phyloP scores from a whole-genome alignment of 2,329 filamentous ascomycete genomes.

The Fusarium tuaranense region DNA sequence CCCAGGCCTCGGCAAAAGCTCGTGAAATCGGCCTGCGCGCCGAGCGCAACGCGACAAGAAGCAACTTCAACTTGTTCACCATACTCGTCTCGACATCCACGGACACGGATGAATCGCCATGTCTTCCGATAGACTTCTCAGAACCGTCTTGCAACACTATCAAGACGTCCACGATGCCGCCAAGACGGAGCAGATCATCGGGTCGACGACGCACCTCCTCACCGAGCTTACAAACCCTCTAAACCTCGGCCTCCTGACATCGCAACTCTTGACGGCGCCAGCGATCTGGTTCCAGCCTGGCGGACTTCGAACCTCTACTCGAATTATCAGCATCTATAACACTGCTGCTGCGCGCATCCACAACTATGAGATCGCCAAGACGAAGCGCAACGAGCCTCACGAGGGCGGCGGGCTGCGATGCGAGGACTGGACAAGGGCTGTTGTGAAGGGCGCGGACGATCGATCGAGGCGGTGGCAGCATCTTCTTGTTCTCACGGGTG shows the following conservation, averaged over 20 bases:
- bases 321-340: constrained; percentile 78
- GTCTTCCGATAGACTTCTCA: constrained; percentile 75
- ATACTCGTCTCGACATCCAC: not conserved
- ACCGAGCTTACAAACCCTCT: constrained; percentile 78
- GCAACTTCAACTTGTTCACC: constrained; percentile 3
- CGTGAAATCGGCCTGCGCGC: constrained; percentile 37
- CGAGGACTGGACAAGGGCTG: constrained; percentile 67
- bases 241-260: constrained; percentile 79
- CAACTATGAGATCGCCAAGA: constrained; percentile 58
- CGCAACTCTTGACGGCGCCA: constrained; percentile 77
- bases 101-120: constrained; percentile 54
- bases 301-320: constrained; percentile 71
- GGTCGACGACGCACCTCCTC: constrained; percentile 75
- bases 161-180: constrained; percentile 64
- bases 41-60: constrained; percentile 10
- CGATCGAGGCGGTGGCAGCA: constrained; percentile 82
- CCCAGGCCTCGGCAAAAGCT: constrained; percentile 45
- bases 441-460: constrained; percentile 68
- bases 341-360: constrained; percentile 70
- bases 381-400: constrained; percentile 45
- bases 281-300: constrained; percentile 75
- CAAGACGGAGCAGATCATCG: constrained; percentile 69
- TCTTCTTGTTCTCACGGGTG: constrained; percentile 80
- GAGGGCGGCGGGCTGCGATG: constrained; percentile 59
- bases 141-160: constrained; percentile 72